phyloP scores from a whole-genome alignment of 495 filamentous ascomycete genomes.

The Polyplosphaeria fusca region DNA sequence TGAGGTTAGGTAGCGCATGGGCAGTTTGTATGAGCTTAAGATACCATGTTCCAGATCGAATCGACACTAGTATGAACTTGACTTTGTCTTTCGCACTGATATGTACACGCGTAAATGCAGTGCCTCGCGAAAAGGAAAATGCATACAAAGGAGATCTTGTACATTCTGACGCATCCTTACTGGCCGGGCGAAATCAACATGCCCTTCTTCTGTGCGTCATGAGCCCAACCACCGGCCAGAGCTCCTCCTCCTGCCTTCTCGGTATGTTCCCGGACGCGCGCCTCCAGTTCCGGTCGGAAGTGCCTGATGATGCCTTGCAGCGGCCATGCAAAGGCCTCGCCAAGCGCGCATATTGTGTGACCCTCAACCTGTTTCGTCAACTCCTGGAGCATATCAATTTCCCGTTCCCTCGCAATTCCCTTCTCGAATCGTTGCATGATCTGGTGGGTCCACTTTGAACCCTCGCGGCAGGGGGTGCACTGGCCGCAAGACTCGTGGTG shows the following conservation, averaged over 20 bases:
- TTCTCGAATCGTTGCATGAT: slow-evolving; percentile 96
- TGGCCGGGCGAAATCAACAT: slow-evolving; percentile 85
- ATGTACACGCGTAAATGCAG: not conserved
- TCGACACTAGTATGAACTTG: not conserved
- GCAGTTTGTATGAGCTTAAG: not conserved
- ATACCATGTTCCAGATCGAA: not conserved
- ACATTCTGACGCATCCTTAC: slow-evolving; percentile 9
- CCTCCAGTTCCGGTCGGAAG: slow-evolving; percentile 93
- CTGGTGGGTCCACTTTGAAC: slow-evolving; percentile 96
- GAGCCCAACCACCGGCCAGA: slow-evolving; percentile 84
- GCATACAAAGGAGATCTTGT: not conserved
- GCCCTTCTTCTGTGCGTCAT: slow-evolving; percentile 70
- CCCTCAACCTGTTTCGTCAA: slow-evolving; percentile 98
- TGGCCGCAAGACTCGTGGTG: slow-evolving; percentile 97
- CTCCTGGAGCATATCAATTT: slow-evolving; percentile 99
- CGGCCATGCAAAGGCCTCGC: slow-evolving; percentile 98
- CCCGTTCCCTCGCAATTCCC: slow-evolving; percentile 78
- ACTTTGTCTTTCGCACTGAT: not conserved
- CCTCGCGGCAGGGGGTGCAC: slow-evolving; percentile 97
- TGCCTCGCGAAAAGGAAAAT: not conserved
- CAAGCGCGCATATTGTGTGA: slow-evolving; percentile 96
- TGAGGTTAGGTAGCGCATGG: not conserved
- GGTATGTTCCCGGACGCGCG: slow-evolving; percentile 73
- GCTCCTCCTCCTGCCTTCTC: slow-evolving; percentile 64
- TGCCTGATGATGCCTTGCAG: slow-evolving; percentile 96